Percentiles rank a stretch among this genome's conserved stretches.
phyloP scores from a whole-genome alignment of 139 green algal genomes.

The Tetraselmis chui region DNA sequence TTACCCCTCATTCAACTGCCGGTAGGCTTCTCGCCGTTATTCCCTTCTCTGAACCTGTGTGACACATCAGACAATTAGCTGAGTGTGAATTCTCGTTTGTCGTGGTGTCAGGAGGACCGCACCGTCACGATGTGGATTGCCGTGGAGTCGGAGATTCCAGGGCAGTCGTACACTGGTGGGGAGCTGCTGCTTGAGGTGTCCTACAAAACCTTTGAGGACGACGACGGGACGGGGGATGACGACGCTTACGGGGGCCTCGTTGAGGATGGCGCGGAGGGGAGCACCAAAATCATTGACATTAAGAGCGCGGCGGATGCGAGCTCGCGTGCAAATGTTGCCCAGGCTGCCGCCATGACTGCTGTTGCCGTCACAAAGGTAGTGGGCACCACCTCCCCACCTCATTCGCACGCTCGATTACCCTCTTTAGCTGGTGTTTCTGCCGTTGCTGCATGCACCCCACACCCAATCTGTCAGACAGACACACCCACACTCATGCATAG shows the following conservation, averaged over 20 bases:
- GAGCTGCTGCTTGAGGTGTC: constrained; percentile 64
- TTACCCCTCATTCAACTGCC: constrained; percentile 46
- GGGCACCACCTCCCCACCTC: no score
- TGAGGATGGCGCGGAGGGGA: neutral
- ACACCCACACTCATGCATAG: no score
- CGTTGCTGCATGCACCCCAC: no score
- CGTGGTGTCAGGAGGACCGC: constrained; percentile 41
- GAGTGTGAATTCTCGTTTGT: no score
- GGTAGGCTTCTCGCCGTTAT: neutral
- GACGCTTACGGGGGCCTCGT: constrained; percentile 49
- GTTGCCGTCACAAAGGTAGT: constrained; percentile 72
- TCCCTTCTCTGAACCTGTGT: no score
- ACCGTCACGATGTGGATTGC: constrained; percentile 58
- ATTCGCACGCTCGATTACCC: no score
- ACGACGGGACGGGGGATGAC: constrained; percentile 49
- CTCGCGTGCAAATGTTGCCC: constrained; percentile 76
- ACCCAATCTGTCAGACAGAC: no score
- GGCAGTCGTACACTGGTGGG: constrained; percentile 23
- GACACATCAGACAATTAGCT: no score
- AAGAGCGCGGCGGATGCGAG: constrained; percentile 72
- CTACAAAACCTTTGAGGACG: constrained; percentile 72
- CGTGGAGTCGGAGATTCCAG: constrained; percentile 26
- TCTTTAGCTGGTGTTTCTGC: no score
- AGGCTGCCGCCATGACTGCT: constrained; percentile 67
- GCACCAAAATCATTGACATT: constrained; percentile 66